Conservation (phyloP, 2,329 filamentous ascomycete species). For the Uncinocarpus reesii region DNA sequence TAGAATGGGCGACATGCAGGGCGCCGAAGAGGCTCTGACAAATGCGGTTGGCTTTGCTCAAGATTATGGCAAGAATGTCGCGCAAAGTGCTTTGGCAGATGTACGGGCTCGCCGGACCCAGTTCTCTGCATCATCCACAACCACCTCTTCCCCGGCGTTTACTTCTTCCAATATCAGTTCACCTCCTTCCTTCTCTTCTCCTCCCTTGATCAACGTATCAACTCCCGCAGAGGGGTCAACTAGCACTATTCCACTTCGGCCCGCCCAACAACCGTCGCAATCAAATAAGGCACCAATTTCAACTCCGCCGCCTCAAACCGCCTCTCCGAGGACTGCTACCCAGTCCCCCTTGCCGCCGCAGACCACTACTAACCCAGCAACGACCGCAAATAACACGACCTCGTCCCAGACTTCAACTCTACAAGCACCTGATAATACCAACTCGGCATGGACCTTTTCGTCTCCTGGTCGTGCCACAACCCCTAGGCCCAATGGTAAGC, state of each 20-base stretch:
- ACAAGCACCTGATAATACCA: neutral
- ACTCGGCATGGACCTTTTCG: slow-evolving; percentile 1
- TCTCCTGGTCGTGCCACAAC: slow-evolving; percentile 2
- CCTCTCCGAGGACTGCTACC: neutral
- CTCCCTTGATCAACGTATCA: neutral
- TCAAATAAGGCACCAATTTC: neutral
- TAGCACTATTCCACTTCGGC: neutral
- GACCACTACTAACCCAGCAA: neutral
- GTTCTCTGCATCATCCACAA: neutral
- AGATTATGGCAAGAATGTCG: slow-evolving; percentile 1
- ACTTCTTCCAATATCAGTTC: neutral
- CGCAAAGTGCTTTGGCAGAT: slow-evolving; percentile 4
- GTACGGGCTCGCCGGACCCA: slow-evolving; percentile 6
- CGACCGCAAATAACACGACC: neutral
- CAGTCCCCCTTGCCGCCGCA: neutral
- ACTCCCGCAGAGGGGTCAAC: neutral
- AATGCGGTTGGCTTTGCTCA: slow-evolving; percentile 9
- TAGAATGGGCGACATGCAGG: neutral
- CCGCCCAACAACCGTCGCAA: neutral
- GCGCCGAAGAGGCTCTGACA: slow-evolving; percentile 8
- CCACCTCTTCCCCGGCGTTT: neutral
- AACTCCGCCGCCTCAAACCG: neutral
- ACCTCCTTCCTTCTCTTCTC: neutral
- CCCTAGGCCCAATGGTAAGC: slow-evolving; percentile 2
- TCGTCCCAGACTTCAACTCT: neutral